These are phyloP conservation scores for Penicillium angulare DNA, from an alignment of 495 filamentous ascomycete species.

Conservation along the genomic window DNA sequence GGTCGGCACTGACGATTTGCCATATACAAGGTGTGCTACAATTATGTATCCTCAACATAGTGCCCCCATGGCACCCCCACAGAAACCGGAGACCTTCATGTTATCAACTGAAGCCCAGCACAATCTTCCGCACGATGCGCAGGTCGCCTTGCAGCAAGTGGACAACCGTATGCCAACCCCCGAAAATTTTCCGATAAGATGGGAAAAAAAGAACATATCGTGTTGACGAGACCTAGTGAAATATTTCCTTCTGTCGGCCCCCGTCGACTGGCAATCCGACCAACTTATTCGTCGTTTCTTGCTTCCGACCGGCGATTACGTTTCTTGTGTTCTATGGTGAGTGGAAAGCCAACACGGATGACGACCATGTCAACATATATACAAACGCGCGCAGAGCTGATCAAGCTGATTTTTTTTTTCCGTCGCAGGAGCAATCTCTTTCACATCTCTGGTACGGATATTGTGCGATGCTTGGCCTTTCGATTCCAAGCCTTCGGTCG, in stretches of 20 bases:
- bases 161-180: constrained; percentile 80
- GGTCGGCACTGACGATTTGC: constrained; percentile 17
- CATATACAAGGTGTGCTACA: constrained; percentile 3
- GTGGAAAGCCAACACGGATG: constrained; percentile 22
- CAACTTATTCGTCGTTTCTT: constrained; percentile 96
- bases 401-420: constrained; percentile 1
- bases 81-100: constrained; percentile 98
- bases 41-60: constrained; percentile 54
- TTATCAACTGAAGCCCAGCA: constrained; percentile 94
- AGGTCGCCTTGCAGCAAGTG: constrained; percentile 96
- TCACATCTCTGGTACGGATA: constrained; percentile 98
- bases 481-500: constrained; percentile 97
- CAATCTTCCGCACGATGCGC: constrained; percentile 90
- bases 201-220: constrained; percentile 4
- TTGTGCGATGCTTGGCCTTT: constrained; percentile 96
- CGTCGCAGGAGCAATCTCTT: constrained; percentile 87
- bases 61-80: constrained; percentile 64
- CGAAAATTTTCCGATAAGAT: background rate
- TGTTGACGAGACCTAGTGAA: constrained; percentile 64
- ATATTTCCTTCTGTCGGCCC: constrained; percentile 98
- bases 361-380: background rate
- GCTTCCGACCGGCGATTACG: constrained; percentile 95
- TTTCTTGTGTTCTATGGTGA: constrained; percentile 95
- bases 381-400: background rate
- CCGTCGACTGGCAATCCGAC: constrained; percentile 95